Evolutionary conservation across 2,329 filamentous ascomycete species (phyloP).

Genomic region (Fonsecaea multimorphosa): DNA sequence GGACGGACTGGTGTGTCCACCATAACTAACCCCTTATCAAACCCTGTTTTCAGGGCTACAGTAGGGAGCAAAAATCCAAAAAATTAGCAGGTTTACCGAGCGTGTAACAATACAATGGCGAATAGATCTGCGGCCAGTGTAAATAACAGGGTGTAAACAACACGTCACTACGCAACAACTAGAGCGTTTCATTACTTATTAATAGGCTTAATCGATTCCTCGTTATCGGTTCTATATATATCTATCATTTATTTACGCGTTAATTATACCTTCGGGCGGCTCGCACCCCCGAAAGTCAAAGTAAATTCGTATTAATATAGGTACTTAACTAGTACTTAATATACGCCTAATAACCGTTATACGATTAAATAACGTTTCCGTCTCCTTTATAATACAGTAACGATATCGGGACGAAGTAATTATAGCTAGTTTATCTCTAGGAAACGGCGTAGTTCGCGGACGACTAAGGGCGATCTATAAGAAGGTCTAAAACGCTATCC

Average conservation of each 20-base stretch:
- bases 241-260: neutral
- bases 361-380: neutral
- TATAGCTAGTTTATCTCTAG: neutral
- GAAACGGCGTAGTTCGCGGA: neutral
- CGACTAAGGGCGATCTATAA: neutral
- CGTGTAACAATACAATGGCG: neutral
- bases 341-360: neutral
- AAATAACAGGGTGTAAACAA: neutral
- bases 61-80: slow-evolving; percentile 2
- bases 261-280: neutral
- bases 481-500: neutral
- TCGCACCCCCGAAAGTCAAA: neutral
- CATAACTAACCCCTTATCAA: too few relatives aligned
- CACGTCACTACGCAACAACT: neutral
- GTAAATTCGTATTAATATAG: neutral
- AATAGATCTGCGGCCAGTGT: neutral
- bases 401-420: neutral
- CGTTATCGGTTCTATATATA: neutral
- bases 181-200: neutral
- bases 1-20: too few relatives aligned
- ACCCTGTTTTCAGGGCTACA: too few relatives aligned
- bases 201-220: neutral
- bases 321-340: neutral
- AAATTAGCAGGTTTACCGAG: neutral
- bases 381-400: neutral